These are phyloP conservation scores for Collybia nuda DNA, from an alignment of 768 basidiomycete genomes.

Conservation along the genomic window DNA sequence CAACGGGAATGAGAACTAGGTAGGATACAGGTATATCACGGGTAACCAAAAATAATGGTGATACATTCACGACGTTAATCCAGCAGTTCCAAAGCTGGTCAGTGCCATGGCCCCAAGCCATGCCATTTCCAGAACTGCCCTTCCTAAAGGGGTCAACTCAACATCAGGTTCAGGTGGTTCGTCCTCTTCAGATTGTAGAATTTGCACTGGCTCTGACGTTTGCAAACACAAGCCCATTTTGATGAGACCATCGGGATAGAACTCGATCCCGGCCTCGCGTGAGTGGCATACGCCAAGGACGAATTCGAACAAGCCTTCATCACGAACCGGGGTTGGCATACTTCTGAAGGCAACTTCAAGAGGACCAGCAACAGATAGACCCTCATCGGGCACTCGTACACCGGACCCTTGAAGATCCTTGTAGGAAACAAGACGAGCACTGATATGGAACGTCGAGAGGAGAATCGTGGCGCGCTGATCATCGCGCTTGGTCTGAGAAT, in stretches of 20 bases:
- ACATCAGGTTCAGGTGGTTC: slow-evolving; percentile 41
- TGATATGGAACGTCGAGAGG: slow-evolving; percentile 68
- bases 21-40: too few species aligned
- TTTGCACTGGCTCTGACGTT: slow-evolving; percentile 15
- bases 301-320: slow-evolving; percentile 35
- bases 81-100: slow-evolving; percentile 42
- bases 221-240: slow-evolving; percentile 67
- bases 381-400: slow-evolving; percentile 70
- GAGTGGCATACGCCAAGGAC: slow-evolving; percentile 64
- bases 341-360: slow-evolving; percentile 51
- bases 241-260: slow-evolving; percentile 76
- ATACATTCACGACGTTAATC: too few species aligned
- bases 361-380: slow-evolving; percentile 64
- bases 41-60: too few species aligned
- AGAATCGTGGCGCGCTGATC: slow-evolving; percentile 42
- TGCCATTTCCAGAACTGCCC: slow-evolving; percentile 56
- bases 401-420: slow-evolving; percentile 72
- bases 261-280: slow-evolving; percentile 70
- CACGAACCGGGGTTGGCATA: slow-evolving; percentile 38
- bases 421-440: slow-evolving; percentile 72
- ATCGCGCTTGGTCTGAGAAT: slow-evolving; percentile 30
- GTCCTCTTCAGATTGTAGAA: slow-evolving; percentile 39
- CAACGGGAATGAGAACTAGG: too few species aligned
- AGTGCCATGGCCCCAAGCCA: slow-evolving; percentile 54
- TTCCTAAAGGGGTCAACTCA: slow-evolving; percentile 50